These are phyloP conservation scores for Suillus subaureus DNA, from an alignment of 768 basidiomycete genomes.

Conservation along the genomic window DNA sequence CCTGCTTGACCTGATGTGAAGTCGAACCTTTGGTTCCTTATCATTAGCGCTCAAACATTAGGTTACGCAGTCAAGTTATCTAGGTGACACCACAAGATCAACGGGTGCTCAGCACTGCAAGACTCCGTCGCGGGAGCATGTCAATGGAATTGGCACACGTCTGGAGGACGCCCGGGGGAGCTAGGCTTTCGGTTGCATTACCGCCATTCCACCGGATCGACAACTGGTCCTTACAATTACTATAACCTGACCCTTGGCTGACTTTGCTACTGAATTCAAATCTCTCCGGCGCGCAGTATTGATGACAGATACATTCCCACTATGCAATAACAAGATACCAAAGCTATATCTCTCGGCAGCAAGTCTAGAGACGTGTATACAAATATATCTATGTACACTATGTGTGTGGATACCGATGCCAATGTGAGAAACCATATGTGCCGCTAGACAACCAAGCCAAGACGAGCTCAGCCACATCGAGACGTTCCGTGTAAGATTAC, in stretches of 20 bases:
- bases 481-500: neutral
- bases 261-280: neutral
- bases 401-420: slow-evolving; percentile 4
- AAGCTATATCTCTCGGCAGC: neutral
- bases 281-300: neutral
- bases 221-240: neutral
- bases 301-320: neutral
- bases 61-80: no score
- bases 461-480: neutral
- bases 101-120: neutral
- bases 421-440: slow-evolving; percentile 6
- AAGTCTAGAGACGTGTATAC: slow-evolving; percentile 4
- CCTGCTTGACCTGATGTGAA: neutral
- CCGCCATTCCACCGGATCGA: neutral
- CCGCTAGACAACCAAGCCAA: slow-evolving; percentile 1
- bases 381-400: slow-evolving; percentile 10
- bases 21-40: neutral
- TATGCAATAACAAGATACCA: neutral
- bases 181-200: neutral
- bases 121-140: neutral
- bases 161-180: neutral
- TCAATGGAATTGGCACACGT: neutral
- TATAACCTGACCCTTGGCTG: neutral
- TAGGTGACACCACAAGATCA: neutral
- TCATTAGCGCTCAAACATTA: no score